Percentiles rank a stretch among this genome's conserved stretches.
Evolutionary conservation across 164 flowering plant species (phyloP).

Genomic region (Nymphaea thermarum): DNA sequence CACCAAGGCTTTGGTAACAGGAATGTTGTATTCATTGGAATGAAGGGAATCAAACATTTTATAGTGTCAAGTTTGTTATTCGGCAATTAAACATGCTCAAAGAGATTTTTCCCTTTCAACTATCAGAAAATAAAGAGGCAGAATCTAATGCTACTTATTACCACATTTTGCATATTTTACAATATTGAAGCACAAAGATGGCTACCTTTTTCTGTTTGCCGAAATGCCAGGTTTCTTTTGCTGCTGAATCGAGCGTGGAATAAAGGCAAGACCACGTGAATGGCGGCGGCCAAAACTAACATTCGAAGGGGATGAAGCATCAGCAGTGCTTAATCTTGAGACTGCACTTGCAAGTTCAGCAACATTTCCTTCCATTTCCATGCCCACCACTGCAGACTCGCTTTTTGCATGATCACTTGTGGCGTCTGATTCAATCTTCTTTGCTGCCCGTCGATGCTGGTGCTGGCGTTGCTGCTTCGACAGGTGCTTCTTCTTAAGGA

Average conservation of each 20-base stretch:
- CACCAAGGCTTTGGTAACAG: too few species aligned
- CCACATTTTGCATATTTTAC: too few species aligned
- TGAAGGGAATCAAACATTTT: too few species aligned
- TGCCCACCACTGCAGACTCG: conserved; percentile 16
- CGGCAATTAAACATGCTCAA: too few species aligned
- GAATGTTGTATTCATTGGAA: too few species aligned
- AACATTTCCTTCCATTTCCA: conserved; percentile 68
- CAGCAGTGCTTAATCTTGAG: conserved; percentile 53
- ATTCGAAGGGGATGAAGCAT: conserved; percentile 64
- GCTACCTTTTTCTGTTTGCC: too few species aligned
- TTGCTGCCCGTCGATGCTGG: conserved; percentile 12
- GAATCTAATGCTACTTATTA: too few species aligned
- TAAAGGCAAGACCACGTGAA: conserved; percentile 58
- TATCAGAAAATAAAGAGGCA: too few species aligned
- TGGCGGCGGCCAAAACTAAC: conserved; percentile 80
- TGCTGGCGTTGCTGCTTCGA: conserved; percentile 75
- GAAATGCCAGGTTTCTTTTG: conserved; percentile 12
- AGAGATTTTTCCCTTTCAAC: too few species aligned
- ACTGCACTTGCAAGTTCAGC: conserved; percentile 62
- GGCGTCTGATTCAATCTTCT: conserved; percentile 5
- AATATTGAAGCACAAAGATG: too few species aligned
- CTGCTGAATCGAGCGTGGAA: conserved; percentile 58
- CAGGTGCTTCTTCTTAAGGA: conserved; percentile 58
- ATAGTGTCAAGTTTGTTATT: too few species aligned
- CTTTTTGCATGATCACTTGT: conserved; percentile 15